A percentile compares a stretch with the other conserved stretches of the same genome.
These are phyloP conservation scores for Colletotrichum camelliae DNA, from an alignment of 2,329 filamentous ascomycete genomes.

Conservation along the genomic window DNA sequence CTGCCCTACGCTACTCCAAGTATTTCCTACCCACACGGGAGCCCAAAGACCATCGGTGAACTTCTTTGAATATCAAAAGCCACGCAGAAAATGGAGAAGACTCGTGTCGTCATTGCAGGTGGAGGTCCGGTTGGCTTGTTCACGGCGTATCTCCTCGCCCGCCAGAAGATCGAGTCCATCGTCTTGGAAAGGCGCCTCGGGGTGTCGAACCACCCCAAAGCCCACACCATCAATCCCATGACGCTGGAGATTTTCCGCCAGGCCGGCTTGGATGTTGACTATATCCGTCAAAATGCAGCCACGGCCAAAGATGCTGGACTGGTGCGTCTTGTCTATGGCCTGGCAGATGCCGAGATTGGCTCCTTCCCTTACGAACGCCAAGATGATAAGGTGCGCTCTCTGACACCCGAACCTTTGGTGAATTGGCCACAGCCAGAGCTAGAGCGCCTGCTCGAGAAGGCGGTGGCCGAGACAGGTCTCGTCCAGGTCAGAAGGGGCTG, in stretches of 20 bases:
- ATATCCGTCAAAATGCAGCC: conserved; percentile 15
- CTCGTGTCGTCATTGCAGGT: conserved; percentile 4
- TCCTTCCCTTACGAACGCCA: conserved; percentile 18
- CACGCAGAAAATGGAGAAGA: neutral
- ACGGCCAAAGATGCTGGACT: conserved; percentile 1
- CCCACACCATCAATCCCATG: conserved; percentile 18
- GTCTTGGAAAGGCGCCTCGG: neutral
- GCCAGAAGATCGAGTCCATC: conserved; percentile 7
- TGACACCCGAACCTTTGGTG: conserved; percentile 18
- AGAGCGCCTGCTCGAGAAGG: conserved; percentile 1
- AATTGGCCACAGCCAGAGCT: conserved; percentile 13
- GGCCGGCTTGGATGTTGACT: conserved; percentile 1
- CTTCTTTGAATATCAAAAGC: neutral
- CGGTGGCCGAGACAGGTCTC: neutral
- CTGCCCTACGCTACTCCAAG: neutral
- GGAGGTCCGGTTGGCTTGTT: conserved; percentile 13
- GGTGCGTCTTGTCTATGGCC: conserved; percentile 16
- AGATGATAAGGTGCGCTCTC: neutral
- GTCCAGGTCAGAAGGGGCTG: conserved; percentile 3
- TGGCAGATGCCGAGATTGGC: conserved; percentile 13
- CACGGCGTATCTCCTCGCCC: conserved; percentile 4
- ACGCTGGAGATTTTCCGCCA: conserved; percentile 23
- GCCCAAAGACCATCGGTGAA: neutral
- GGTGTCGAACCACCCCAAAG: conserved; percentile 12
- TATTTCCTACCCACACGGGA: neutral